Evolutionary conservation across 805 yeast species (phyloP).

Genomic region (Candida lessepsii): DNA sequence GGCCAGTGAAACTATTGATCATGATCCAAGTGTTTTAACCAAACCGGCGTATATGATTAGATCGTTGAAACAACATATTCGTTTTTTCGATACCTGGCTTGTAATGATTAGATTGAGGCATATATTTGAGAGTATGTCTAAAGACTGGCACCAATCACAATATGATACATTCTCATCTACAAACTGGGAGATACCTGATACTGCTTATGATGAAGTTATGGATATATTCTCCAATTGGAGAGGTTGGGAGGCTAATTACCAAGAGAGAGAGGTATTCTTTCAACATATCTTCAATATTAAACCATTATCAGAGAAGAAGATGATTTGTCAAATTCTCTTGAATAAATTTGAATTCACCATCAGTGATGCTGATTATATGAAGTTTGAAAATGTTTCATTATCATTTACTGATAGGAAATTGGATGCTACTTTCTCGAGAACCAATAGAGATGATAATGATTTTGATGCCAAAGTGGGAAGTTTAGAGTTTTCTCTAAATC

Average conservation of each 20-base stretch:
- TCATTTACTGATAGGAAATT: slow-evolving; percentile 7
- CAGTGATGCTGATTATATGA: slow-evolving; percentile 16
- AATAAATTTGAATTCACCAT: slow-evolving; percentile 1
- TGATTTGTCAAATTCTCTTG: slow-evolving; percentile 9
- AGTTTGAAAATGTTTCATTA: slow-evolving; percentile 13
- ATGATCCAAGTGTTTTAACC: slow-evolving; percentile 88
- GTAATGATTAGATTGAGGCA: slow-evolving; percentile 77
- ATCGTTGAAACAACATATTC: slow-evolving; percentile 66
- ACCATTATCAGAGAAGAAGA: slow-evolving; percentile 10
- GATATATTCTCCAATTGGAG: slow-evolving; percentile 76
- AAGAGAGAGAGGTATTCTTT: slow-evolving; percentile 21
- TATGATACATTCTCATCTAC: slow-evolving; percentile 28
- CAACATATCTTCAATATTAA: slow-evolving; percentile 13
- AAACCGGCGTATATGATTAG: slow-evolving; percentile 83
- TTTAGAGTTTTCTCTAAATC: slow-evolving; percentile 11
- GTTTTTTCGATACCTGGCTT: slow-evolving; percentile 87
- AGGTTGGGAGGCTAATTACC: slow-evolving; percentile 75
- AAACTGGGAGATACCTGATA: slow-evolving; percentile 45
- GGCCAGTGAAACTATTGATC: slow-evolving; percentile 51
- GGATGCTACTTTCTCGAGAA: slow-evolving; percentile 12
- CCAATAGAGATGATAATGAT: slow-evolving; percentile 8
- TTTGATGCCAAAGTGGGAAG: slow-evolving; percentile 15
- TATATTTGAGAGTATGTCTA: slow-evolving; percentile 58
- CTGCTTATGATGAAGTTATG: slow-evolving; percentile 56
- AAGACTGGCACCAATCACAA: slow-evolving; percentile 42